Evolutionary conservation across 768 basidiomycete genomes (phyloP), one percentile per base, ranked within the genome.

Genomic region (Dentipellis fragilis): DNA sequence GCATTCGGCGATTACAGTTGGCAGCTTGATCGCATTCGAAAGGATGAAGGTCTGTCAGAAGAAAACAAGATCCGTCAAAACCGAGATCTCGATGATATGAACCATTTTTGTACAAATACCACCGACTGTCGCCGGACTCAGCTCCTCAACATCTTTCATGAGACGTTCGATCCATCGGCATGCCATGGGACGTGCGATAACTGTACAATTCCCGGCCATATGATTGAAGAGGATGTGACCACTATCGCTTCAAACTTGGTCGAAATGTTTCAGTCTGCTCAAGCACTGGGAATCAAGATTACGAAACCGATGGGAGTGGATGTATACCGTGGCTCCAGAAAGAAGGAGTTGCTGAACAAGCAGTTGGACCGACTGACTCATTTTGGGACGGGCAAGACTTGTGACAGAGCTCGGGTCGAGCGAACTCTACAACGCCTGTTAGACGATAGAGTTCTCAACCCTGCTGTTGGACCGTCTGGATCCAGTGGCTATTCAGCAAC

Each of bases 101-200:
- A 84, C n/a, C 73, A 80, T 56, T 99, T 85, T 69, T 93, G 90
- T 68, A 66, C 71, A 56, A 92, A 96, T 68, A 76, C 81, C 51
- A 80, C 84, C 23, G 87, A 89, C 61, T 99, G 96, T 64, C 84
- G 96, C 12, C 85, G 96, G 2, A 76, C 80, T 5, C 89, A 91
- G 62, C 73, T 97, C n/a, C 79, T 99, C 16, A 77, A 79, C n/a
- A 89, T 90, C 68, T 98, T 96, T 62, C 83, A 81, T 58, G 90
- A 99, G 66, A 72, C 73, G 9, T 97, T 97, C 69, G 78, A 85
- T 57, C 71, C 77, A 35, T 71, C 66, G 22, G 61, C 80, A 14
- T 99, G 96, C 65, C 68, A 78, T 38, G 72, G 75, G 40, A 75
- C 77, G 4, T 99, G 96, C 68, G 89, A 98, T 67, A 93, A 90